Conservation (phyloP, 768 basidiomycete genomes). For the Rhodocollybia butyracea region DNA sequence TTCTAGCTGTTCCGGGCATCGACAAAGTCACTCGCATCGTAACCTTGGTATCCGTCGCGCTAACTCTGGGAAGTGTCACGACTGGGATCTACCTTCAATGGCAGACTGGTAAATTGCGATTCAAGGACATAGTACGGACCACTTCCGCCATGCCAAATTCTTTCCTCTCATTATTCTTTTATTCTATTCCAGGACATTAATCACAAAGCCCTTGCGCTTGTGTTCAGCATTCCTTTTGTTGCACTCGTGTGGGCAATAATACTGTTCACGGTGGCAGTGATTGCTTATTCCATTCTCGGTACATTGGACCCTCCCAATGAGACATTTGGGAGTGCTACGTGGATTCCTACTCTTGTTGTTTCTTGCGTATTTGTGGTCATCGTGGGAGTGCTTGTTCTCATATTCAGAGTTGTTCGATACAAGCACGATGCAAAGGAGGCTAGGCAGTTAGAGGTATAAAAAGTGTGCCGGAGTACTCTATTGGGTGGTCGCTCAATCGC, state of each 20-base stretch:
- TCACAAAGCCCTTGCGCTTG: not conserved
- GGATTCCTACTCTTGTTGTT: not conserved
- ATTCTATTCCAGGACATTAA: not conserved
- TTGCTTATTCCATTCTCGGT: not conserved
- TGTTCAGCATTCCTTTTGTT: constrained; percentile 7
- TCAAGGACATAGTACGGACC: not conserved
- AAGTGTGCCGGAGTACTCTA: no score
- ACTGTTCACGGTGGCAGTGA: constrained; percentile 1
- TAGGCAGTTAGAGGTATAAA: no score
- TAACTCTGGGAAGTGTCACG: constrained; percentile 9
- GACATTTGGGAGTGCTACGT: not conserved
- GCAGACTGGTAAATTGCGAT: not conserved
- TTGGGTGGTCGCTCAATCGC: no score
- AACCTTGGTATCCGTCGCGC: constrained; percentile 4
- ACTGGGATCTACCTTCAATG: constrained; percentile 8
- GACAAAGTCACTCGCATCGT: not conserved
- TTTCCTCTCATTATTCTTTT: not conserved
- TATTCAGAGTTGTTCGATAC: not conserved
- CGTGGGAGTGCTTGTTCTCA: not conserved
- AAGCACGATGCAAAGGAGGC: no score
- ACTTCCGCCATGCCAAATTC: not conserved
- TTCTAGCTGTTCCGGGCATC: constrained; percentile 8
- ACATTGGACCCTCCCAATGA: not conserved
- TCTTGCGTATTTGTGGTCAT: not conserved
- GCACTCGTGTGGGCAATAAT: constrained; percentile 6